A percentile compares a stretch with the other conserved stretches of the same genome.
phyloP scores from a whole-genome alignment of 805 yeast genomes.

The Lipomyces spencermartinsiae region DNA sequence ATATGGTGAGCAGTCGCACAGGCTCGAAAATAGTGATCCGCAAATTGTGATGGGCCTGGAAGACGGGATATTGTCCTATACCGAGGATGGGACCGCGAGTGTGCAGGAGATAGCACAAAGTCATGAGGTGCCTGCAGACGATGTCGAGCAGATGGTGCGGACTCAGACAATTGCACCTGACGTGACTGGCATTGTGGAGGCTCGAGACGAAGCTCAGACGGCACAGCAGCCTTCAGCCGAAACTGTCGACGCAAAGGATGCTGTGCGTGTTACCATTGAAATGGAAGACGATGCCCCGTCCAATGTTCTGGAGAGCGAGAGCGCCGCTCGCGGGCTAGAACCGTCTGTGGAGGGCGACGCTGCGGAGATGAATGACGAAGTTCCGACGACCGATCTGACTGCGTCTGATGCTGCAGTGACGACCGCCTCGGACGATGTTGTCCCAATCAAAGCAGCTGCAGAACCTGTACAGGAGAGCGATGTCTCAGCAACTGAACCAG shows the following conservation, averaged over 20 bases:
- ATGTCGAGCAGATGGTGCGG: not conserved
- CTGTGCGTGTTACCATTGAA: not conserved
- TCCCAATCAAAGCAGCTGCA: not conserved
- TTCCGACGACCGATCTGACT: not conserved
- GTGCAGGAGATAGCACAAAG: not conserved
- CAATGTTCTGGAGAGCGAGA: not conserved
- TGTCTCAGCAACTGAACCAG: not conserved
- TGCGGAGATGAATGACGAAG: not conserved
- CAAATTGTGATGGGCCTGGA: not conserved
- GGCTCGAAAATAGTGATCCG: not conserved
- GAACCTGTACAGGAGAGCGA: not conserved
- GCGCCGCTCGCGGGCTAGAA: not conserved
- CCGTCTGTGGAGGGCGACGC: not conserved
- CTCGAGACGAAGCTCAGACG: not conserved
- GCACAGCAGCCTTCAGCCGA: not conserved
- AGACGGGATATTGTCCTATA: not conserved
- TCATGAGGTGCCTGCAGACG: not conserved
- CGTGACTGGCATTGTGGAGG: not conserved
- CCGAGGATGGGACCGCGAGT: too few relatives aligned
- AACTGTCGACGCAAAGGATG: constrained; percentile 2
- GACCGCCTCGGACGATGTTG: not conserved
- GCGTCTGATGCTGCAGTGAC: not conserved
- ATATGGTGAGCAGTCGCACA: not conserved
- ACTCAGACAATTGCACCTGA: not conserved
- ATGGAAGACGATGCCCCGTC: constrained; percentile 6